phyloP scores from a whole-genome alignment of 345 rosid genomes.

The Gossypium ekmanianum region DNA sequence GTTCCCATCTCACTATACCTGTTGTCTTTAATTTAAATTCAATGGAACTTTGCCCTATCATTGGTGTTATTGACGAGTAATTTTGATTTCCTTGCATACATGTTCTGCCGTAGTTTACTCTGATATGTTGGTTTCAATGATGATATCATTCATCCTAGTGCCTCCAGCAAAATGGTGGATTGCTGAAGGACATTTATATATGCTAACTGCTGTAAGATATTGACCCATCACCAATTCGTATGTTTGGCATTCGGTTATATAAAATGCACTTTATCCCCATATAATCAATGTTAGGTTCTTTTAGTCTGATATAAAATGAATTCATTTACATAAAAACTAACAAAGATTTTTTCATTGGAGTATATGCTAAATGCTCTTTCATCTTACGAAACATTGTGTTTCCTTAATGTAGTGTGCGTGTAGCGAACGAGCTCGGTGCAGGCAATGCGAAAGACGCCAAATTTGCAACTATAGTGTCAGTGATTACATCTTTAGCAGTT shows the following conservation, averaged over 20 bases:
- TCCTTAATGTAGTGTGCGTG: slow-evolving; percentile 40
- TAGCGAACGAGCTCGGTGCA: slow-evolving; percentile 53
- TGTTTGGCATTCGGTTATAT: neutral
- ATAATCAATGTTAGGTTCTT: neutral
- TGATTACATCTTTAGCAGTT: slow-evolving; percentile 31
- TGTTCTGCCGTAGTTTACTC: neutral
- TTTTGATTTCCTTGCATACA: neutral
- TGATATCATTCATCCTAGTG: neutral
- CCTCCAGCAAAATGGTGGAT: slow-evolving; percentile 3
- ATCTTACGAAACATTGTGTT: neutral
- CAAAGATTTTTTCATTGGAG: neutral
- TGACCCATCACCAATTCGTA: neutral
- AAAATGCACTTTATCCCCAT: neutral
- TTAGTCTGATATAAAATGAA: neutral
- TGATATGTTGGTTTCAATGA: neutral
- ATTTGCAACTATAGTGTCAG: slow-evolving; percentile 46
- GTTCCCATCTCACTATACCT: too few species aligned
- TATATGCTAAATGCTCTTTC: neutral
- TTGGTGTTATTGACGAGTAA: neutral
- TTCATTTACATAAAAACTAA: neutral
- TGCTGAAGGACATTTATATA: neutral
- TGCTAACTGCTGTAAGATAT: neutral
- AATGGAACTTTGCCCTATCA: neutral
- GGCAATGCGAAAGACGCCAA: slow-evolving; percentile 49
- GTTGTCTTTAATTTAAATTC: neutral